Conservation (phyloP, 768 basidiomycete genomes). For the Suillus plorans region DNA sequence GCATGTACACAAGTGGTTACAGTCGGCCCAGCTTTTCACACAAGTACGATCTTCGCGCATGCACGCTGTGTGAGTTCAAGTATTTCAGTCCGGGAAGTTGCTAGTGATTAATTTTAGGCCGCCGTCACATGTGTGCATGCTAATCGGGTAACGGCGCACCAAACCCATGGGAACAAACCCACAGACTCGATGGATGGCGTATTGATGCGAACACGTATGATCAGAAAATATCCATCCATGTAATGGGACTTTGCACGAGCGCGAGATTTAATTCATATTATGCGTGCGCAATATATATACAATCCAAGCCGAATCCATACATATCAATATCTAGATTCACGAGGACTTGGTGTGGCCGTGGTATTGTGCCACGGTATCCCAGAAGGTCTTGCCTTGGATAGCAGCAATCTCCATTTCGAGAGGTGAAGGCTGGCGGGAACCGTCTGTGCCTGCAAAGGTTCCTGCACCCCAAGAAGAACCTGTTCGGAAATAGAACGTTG, state of each 20-base stretch:
- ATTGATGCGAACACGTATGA: background rate
- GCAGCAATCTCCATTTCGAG: constrained; percentile 58
- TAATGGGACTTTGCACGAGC: background rate
- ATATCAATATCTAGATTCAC: background rate
- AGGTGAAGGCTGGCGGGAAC: constrained; percentile 56
- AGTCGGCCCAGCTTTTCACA: background rate
- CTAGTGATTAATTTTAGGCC: constrained; percentile 4
- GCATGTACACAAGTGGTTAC: background rate
- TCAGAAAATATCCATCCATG: background rate
- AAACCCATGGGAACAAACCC: constrained; percentile 1
- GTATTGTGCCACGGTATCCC: constrained; percentile 43
- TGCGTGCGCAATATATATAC: background rate
- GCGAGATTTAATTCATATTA: background rate
- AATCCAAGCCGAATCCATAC: background rate
- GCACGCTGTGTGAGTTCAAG: background rate
- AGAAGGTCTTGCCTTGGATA: constrained; percentile 59
- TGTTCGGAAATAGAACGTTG: constrained; percentile 19
- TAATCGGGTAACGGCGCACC: background rate
- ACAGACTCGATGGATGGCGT: background rate
- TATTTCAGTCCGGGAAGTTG: background rate
- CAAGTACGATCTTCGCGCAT: background rate
- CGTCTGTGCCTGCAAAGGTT: constrained; percentile 54
- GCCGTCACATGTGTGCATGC: background rate
- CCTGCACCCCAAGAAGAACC: constrained; percentile 86
- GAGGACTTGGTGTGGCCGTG: constrained; percentile 20